Conservation (phyloP, 73 alveolate species). For the Effrenium voratum region DNA sequence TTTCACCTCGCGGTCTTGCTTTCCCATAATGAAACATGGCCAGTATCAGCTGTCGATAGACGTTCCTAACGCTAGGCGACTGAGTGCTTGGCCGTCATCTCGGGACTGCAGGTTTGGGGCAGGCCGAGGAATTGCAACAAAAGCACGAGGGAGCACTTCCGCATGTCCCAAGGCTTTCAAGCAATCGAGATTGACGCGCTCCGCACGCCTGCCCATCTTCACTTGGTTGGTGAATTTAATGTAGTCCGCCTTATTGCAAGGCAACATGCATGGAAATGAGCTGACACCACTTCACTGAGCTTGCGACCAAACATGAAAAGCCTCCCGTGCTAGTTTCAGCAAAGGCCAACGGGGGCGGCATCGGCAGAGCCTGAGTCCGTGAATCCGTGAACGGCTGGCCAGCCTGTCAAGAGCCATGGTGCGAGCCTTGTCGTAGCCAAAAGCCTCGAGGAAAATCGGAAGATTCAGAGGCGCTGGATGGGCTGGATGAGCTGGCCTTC, state of each 20-base stretch:
- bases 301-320: constrained; percentile 33
- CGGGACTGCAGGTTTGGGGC: constrained; percentile 16
- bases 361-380: neutral
- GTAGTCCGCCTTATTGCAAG: constrained; percentile 9
- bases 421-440: constrained; percentile 47
- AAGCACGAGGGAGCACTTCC: neutral
- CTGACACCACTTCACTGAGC: neutral
- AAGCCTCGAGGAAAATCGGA: neutral
- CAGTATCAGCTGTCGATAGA: no score
- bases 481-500: neutral
- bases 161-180: neutral
- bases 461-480: neutral
- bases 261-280: neutral
- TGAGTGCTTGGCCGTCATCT: constrained; percentile 19
- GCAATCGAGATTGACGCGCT: neutral
- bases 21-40: no score
- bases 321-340: constrained; percentile 22
- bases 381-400: neutral
- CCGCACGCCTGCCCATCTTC: constrained; percentile 16
- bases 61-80: neutral
- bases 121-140: neutral
- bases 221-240: constrained; percentile 26
- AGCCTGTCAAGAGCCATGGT: neutral
- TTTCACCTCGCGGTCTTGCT: constrained; percentile 22
- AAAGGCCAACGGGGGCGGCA: constrained; percentile 6